Evolutionary conservation across 306 rosid species (phyloP).

Genomic region (Ceratonia siliqua): DNA sequence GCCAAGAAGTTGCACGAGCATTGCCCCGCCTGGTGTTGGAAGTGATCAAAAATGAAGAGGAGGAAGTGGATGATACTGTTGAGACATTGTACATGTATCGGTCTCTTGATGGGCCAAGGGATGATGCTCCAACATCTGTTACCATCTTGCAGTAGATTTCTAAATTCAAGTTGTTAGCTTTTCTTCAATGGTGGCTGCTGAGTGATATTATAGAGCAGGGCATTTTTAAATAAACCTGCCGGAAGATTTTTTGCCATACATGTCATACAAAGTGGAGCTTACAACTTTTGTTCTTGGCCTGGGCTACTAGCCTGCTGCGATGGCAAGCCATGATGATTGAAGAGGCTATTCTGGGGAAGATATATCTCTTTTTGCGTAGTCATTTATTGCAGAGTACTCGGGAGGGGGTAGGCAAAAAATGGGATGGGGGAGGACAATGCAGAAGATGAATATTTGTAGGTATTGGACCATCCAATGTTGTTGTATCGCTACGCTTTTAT

Average conservation of each 20-base stretch:
- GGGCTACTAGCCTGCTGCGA: slow-evolving; percentile 36
- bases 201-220: slow-evolving; percentile 36
- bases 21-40: slow-evolving; percentile 74
- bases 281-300: slow-evolving; percentile 39
- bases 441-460: slow-evolving; percentile 39
- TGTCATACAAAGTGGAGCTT: slow-evolving; percentile 32
- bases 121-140: slow-evolving; percentile 62
- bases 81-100: slow-evolving; percentile 48
- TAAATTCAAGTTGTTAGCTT: slow-evolving; percentile 33
- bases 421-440: slow-evolving; percentile 32
- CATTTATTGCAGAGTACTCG: slow-evolving; percentile 35
- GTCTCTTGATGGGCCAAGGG: slow-evolving; percentile 62
- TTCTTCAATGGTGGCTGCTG: slow-evolving; percentile 34
- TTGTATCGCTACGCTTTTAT: slow-evolving; percentile 49
- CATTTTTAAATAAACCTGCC: slow-evolving; percentile 45
- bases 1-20: slow-evolving; percentile 67
- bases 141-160: slow-evolving; percentile 56
- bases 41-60: slow-evolving; percentile 45
- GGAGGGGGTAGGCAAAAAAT: slow-evolving; percentile 13
- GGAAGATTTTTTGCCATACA: slow-evolving; percentile 41
- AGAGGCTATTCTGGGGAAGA: slow-evolving; percentile 23
- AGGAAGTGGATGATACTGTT: slow-evolving; percentile 10
- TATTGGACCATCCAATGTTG: slow-evolving; percentile 49
- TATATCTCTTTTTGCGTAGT: slow-evolving; percentile 25
- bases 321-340: slow-evolving; percentile 28